Conservation (phyloP, 352 stramenopile genomes). For the Phytophthora macrochlamydospora region DNA sequence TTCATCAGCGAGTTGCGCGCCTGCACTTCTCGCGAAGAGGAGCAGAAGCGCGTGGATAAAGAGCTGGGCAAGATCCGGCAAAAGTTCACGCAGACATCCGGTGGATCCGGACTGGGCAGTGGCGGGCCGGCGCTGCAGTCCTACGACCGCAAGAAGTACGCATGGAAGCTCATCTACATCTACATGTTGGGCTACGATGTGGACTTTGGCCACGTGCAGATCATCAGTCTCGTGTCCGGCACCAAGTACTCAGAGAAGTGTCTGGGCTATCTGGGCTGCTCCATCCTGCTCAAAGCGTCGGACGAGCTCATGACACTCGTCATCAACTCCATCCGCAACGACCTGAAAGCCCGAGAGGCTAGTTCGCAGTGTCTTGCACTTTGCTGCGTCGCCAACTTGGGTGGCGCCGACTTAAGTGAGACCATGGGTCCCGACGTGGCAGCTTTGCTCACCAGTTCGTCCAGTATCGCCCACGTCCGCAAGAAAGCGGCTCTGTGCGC, state of each 20-base stretch:
- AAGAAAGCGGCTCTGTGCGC: slow-evolving; percentile 98
- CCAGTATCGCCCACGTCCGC: slow-evolving; percentile 93
- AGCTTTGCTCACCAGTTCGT: slow-evolving; percentile 90
- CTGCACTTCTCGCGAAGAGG: slow-evolving; percentile 90
- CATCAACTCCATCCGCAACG: slow-evolving; percentile 97
- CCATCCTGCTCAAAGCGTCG: slow-evolving; percentile 93
- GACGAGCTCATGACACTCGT: slow-evolving; percentile 91
- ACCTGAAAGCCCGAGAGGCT: slow-evolving; percentile 91
- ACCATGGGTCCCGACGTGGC: slow-evolving; percentile 94
- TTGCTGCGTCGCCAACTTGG: slow-evolving; percentile 96
- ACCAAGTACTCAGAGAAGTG: slow-evolving; percentile 94
- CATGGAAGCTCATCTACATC: slow-evolving; percentile 99
- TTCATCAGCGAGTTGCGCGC: slow-evolving; percentile 82
- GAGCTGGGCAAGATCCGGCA: slow-evolving; percentile 98
- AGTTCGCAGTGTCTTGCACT: slow-evolving; percentile 94
- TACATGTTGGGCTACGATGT: slow-evolving; percentile 99
- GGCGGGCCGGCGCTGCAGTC: slow-evolving; percentile 76
- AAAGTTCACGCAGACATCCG: slow-evolving; percentile 91
- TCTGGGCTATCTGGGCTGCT: slow-evolving; percentile 97
- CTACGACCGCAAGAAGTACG: slow-evolving; percentile 99
- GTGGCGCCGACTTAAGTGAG: slow-evolving; percentile 94
- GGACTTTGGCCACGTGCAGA: slow-evolving; percentile 98
- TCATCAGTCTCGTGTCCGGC: slow-evolving; percentile 95
- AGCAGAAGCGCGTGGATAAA: slow-evolving; percentile 96
- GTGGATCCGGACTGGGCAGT: slow-evolving; percentile 20